Evolutionary conservation across 441 rosid species (phyloP).

Genomic region (Melastoma candidum): DNA sequence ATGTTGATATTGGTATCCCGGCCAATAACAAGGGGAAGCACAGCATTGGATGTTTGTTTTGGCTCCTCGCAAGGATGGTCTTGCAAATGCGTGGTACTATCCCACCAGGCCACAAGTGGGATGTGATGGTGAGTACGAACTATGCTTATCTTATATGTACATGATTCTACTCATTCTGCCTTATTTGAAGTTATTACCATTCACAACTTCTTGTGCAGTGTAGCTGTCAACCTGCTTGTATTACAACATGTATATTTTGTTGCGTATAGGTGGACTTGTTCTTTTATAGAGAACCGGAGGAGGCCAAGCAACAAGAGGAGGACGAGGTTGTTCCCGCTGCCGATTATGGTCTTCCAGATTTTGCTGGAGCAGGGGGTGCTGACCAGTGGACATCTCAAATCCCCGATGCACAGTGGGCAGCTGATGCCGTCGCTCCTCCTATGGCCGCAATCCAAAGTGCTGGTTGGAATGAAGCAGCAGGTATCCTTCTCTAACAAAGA

Average conservation of each 20-base stretch:
- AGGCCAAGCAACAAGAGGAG: conserved; percentile 63
- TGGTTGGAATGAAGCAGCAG: conserved; percentile 24
- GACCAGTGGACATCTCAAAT: conserved; percentile 42
- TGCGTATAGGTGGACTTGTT: conserved; percentile 66
- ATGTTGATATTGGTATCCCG: conserved; percentile 86
- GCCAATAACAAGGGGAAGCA: conserved; percentile 96
- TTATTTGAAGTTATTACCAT: too few species aligned
- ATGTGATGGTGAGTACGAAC: conserved; percentile 54
- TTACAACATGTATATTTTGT: neutral
- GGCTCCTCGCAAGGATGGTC: conserved; percentile 95
- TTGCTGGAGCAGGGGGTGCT: conserved; percentile 19
- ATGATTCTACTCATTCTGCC: too few species aligned
- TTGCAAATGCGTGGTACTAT: conserved; percentile 94
- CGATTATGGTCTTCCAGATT: conserved; percentile 32
- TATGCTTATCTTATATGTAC: too few species aligned
- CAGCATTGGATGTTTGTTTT: conserved; percentile 89
- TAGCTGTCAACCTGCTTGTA: neutral
- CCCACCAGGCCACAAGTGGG: conserved; percentile 78
- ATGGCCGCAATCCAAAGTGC: conserved; percentile 37
- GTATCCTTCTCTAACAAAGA: neutral
- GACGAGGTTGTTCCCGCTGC: conserved; percentile 38
- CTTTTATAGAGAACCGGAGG: conserved; percentile 93
- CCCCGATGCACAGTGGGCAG: conserved; percentile 43
- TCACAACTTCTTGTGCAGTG: too few species aligned
- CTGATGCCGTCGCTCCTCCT: conserved; percentile 26